Percentiles rank a stretch among this genome's conserved stretches.
Evolutionary conservation across 148 eudicot genomes (phyloP).

Genomic region (Linanthus parryae): DNA sequence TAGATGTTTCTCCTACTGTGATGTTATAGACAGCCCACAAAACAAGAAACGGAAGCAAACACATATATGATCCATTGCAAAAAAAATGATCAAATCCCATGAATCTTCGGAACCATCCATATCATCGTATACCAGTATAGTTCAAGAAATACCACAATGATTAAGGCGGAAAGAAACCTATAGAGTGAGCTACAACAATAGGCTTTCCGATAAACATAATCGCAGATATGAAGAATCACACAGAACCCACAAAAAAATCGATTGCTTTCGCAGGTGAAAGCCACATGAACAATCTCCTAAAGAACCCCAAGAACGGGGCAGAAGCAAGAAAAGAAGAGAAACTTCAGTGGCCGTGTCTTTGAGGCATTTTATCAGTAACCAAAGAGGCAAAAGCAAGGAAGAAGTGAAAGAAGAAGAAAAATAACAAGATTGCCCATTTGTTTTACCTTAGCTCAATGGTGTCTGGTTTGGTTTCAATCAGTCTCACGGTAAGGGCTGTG

Average conservation of each 20-base stretch:
- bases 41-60: background rate
- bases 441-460: too few species aligned
- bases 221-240: conserved; percentile 3
- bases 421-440: too few species aligned
- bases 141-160: conserved; percentile 26
- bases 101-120: background rate
- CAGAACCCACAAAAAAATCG: conserved; percentile 7
- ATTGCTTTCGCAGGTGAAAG: conserved; percentile 8
- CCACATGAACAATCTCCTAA: too few species aligned
- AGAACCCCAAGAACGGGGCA: background rate
- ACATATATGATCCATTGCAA: too few species aligned
- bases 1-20: too few species aligned
- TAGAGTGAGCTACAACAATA: conserved; percentile 7
- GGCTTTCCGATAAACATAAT: background rate
- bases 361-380: conserved; percentile 8
- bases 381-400: conserved; percentile 10
- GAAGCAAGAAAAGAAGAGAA: background rate
- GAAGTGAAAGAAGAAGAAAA: too few species aligned
- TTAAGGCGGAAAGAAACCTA: conserved; percentile 13
- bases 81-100: background rate
- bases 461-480: too few species aligned
- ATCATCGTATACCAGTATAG: too few species aligned
- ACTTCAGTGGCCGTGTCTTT: background rate
- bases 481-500: too few species aligned
- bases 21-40: background rate